Conservation (phyloP, 2,329 filamentous ascomycete genomes). For the Fusarium sp. region DNA sequence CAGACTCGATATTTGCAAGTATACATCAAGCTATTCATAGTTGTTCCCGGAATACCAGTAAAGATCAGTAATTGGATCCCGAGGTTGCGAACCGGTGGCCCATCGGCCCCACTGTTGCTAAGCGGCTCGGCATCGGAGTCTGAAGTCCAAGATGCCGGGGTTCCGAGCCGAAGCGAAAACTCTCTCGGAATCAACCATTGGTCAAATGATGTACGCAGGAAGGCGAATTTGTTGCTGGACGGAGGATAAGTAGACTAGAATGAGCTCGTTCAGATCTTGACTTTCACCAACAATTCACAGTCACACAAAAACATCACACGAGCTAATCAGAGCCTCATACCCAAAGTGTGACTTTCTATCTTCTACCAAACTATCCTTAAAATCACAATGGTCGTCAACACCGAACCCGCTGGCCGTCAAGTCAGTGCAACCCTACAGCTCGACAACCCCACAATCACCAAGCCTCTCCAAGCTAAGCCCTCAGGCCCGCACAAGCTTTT, state of each 20-base stretch:
- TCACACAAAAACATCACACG: background rate
- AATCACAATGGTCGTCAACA: constrained; percentile 12
- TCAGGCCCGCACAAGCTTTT: constrained; percentile 19
- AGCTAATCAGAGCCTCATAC: too few relatives aligned
- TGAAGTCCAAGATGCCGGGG: background rate
- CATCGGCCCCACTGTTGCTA: constrained; percentile 7
- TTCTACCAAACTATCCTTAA: background rate
- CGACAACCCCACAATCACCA: background rate
- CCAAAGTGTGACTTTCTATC: background rate
- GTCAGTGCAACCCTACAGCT: background rate
- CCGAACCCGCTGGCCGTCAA: constrained; percentile 5
- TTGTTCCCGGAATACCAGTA: background rate
- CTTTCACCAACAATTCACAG: background rate
- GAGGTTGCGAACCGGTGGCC: constrained; percentile 9
- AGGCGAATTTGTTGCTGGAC: rapidly evolving
- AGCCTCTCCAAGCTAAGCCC: constrained; percentile 15
- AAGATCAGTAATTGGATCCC: background rate
- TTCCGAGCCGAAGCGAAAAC: constrained; percentile 19
- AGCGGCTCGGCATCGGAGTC: constrained; percentile 18
- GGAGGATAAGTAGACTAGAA: constrained; percentile 3
- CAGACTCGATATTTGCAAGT: background rate
- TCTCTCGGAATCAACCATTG: background rate
- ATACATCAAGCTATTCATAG: constrained; percentile 4
- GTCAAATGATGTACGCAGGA: rapidly evolving
- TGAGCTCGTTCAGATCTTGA: background rate